Evolutionary conservation across 192 early-diverging fungal genomes (phyloP).

Genomic region (Mortierella antarctica): DNA sequence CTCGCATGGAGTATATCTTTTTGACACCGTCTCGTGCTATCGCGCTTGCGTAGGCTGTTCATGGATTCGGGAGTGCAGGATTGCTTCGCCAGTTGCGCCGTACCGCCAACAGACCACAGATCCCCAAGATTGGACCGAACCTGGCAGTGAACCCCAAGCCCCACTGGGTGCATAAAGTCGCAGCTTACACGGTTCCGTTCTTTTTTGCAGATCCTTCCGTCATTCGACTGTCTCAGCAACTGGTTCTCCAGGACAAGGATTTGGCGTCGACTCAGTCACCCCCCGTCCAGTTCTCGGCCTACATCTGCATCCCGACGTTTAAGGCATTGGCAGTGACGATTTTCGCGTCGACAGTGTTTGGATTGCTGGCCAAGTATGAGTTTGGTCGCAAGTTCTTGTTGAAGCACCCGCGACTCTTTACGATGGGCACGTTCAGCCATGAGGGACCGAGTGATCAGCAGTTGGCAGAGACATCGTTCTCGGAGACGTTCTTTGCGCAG

Average conservation of each 20-base stretch:
- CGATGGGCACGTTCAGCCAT: constrained; percentile 66
- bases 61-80: constrained; percentile 57
- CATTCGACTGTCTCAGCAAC: constrained; percentile 64
- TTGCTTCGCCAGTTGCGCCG: constrained; percentile 59
- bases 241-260: constrained; percentile 59
- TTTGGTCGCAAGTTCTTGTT: constrained; percentile 67
- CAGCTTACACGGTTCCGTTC: constrained; percentile 63
- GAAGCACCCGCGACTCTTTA: constrained; percentile 67
- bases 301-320: constrained; percentile 62
- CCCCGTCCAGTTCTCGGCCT: constrained; percentile 71
- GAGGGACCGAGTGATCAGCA: constrained; percentile 66
- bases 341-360: constrained; percentile 60
- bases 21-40: not conserved
- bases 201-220: constrained; percentile 64
- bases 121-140: constrained; percentile 61
- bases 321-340: constrained; percentile 52
- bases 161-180: constrained; percentile 60
- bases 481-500: constrained; percentile 60
- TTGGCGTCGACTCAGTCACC: constrained; percentile 28
- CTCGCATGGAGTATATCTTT: not conserved
- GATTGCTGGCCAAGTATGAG: constrained; percentile 56
- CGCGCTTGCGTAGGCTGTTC: constrained; percentile 29
- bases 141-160: constrained; percentile 57
- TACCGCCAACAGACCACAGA: constrained; percentile 48
- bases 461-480: constrained; percentile 65